A percentile compares a stretch with the other conserved stretches of the same genome.
Conservation (phyloP, 179 eudicot genomes). For the Pouteria campechiana region DNA sequence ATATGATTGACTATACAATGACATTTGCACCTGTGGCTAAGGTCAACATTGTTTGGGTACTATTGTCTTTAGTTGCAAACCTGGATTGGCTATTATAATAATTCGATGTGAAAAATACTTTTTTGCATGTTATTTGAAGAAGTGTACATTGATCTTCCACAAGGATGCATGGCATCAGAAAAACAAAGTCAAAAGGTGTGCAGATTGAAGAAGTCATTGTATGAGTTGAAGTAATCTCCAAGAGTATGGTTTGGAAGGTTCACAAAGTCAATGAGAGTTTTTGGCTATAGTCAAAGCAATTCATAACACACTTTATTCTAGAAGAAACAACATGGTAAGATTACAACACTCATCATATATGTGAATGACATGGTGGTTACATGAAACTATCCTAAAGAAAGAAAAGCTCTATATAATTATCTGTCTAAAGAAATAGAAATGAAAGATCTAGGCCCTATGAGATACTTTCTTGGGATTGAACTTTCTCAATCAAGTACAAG, state of each 20-base stretch:
- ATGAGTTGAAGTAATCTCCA: not conserved
- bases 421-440: not conserved
- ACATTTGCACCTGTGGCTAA: slow-evolving; percentile 1
- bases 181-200: not conserved
- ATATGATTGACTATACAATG: not conserved
- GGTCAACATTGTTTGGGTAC: not conserved
- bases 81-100: not conserved
- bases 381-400: not conserved
- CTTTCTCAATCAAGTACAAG: not conserved
- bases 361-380: slow-evolving; percentile 1
- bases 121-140: not conserved
- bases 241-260: too few species aligned
- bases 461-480: not conserved
- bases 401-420: not conserved
- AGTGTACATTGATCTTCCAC: slow-evolving; percentile 1
- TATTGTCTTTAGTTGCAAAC: not conserved
- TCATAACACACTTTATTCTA: not conserved
- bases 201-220: not conserved
- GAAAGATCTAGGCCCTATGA: not conserved
- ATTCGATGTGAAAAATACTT: slow-evolving; percentile 3
- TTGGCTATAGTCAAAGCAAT: slow-evolving; percentile 4
- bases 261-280: not conserved
- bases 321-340: not conserved
- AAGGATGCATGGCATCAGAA: not conserved
- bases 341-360: not conserved